Conservation (phyloP, 1,284 basidiomycete species). For the Rhodotorula glutinis region DNA sequence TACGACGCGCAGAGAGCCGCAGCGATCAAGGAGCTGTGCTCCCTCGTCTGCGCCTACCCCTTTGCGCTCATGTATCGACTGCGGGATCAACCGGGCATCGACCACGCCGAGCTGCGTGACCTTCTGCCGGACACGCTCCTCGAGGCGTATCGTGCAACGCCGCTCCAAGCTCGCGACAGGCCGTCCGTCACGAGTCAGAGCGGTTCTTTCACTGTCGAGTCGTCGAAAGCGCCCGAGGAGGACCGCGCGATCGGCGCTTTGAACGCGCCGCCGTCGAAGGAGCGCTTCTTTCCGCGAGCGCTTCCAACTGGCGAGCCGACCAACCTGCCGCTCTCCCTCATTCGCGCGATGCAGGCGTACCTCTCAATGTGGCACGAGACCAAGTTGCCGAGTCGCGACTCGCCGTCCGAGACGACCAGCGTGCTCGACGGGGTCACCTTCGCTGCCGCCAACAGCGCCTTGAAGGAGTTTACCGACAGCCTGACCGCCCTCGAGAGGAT, state of each 20-base stretch:
- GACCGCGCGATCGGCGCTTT: constrained; percentile 21
- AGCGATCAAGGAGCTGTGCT: constrained; percentile 22
- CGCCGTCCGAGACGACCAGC: constrained; percentile 2
- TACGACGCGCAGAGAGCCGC: constrained; percentile 6
- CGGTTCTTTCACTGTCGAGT: constrained; percentile 21
- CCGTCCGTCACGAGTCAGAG: background rate
- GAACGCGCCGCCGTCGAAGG: constrained; percentile 13
- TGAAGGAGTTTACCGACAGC: constrained; percentile 40
- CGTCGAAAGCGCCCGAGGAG: constrained; percentile 21
- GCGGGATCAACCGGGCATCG: constrained; percentile 30
- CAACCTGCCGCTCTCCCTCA: constrained; percentile 34
- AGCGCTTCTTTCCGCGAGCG: constrained; percentile 10
- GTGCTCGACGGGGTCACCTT: constrained; percentile 33
- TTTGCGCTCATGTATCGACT: constrained; percentile 37
- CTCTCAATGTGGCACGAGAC: constrained; percentile 28
- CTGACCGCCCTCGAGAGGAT: constrained; percentile 41
- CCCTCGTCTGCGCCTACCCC: constrained; percentile 31
- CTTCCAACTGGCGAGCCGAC: constrained; percentile 23
- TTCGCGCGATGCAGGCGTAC: constrained; percentile 28
- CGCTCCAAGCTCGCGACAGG: background rate
- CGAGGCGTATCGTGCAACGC: constrained; percentile 17
- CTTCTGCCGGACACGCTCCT: constrained; percentile 31
- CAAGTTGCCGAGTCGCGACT: constrained; percentile 12
- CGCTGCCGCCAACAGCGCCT: constrained; percentile 27
- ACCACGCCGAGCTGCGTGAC: constrained; percentile 19